Conservation (phyloP, 805 yeast genomes). For the Candida quercuum region DNA sequence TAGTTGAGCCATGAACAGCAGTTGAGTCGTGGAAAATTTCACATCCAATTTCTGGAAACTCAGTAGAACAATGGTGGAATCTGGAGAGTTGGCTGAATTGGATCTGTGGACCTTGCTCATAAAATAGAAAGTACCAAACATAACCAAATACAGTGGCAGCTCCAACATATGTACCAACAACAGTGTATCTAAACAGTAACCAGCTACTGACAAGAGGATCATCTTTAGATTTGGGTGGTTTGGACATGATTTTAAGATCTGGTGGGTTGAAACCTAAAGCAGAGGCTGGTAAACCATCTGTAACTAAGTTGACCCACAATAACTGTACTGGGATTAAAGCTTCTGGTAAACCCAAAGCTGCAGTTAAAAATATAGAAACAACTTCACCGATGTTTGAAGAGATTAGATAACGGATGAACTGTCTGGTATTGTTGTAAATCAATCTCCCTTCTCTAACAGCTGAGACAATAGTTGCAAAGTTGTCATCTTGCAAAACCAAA, state of each 20-base stretch:
- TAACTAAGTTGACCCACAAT: constrained; percentile 52
- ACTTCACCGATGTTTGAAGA: constrained; percentile 54
- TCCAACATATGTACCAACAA: constrained; percentile 36
- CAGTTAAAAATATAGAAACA: constrained; percentile 50
- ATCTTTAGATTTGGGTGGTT: constrained; percentile 31
- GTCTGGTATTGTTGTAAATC: constrained; percentile 36
- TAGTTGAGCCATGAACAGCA: constrained; percentile 30
- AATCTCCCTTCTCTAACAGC: constrained; percentile 55
- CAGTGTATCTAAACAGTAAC: constrained; percentile 33
- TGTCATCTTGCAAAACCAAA: constrained; percentile 48
- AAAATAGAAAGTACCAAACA: constrained; percentile 33
- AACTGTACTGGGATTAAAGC: constrained; percentile 53
- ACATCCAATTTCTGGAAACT: constrained; percentile 29
- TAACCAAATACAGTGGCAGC: constrained; percentile 37
- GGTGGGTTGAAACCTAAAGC: constrained; percentile 47
- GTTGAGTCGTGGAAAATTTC: constrained; percentile 25
- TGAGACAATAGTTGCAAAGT: constrained; percentile 50
- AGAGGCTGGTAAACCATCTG: constrained; percentile 57
- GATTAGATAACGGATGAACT: constrained; percentile 38
- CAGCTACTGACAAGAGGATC: constrained; percentile 34
- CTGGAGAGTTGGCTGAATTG: constrained; percentile 28
- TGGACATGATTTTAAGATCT: constrained; percentile 31
- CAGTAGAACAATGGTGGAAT: constrained; percentile 29
- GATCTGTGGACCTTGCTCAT: constrained; percentile 32
- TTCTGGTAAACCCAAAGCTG: constrained; percentile 46